These are phyloP conservation scores for Fagopyrum tataricum DNA, from an alignment of 148 eudicot species.

Conservation along the genomic window DNA sequence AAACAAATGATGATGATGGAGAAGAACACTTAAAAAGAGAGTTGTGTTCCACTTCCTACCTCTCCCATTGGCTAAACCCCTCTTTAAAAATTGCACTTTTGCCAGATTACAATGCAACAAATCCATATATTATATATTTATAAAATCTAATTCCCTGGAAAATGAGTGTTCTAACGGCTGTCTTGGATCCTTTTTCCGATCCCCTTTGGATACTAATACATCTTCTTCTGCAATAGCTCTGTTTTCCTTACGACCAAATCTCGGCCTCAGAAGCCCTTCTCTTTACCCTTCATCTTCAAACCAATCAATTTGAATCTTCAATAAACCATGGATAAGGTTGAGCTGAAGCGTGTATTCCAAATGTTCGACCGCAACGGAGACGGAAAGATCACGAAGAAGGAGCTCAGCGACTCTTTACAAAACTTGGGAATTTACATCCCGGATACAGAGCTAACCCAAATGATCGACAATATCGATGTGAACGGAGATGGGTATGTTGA, in stretches of 20 bases:
- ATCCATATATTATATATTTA: neutral
- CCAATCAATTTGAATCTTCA: neutral
- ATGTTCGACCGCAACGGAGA: constrained; percentile 70
- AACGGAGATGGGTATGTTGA: constrained; percentile 69
- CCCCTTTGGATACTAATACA: neutral
- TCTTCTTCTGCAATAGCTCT: neutral
- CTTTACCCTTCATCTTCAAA: neutral
- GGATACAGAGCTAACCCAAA: constrained; percentile 35
- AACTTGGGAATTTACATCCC: constrained; percentile 48
- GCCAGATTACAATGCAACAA: neutral
- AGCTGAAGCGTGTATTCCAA: constrained; percentile 50
- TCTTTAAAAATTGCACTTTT: neutral
- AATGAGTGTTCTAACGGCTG: neutral
- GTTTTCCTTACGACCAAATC: neutral
- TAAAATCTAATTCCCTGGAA: neutral
- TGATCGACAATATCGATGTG: constrained; percentile 45
- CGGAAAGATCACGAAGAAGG: constrained; percentile 47
- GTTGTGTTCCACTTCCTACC: neutral
- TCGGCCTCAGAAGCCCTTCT: neutral
- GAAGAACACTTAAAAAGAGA: too few species aligned
- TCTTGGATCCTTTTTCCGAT: neutral
- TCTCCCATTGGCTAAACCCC: neutral
- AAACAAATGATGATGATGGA: too few species aligned
- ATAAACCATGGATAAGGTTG: constrained; percentile 37
- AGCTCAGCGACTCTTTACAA: constrained; percentile 40